Evolutionary conservation across 1,139 yeast species (phyloP), one percentile per base, ranked within the genome.

Genomic region (Scheffersomyces cryptocercus): DNA sequence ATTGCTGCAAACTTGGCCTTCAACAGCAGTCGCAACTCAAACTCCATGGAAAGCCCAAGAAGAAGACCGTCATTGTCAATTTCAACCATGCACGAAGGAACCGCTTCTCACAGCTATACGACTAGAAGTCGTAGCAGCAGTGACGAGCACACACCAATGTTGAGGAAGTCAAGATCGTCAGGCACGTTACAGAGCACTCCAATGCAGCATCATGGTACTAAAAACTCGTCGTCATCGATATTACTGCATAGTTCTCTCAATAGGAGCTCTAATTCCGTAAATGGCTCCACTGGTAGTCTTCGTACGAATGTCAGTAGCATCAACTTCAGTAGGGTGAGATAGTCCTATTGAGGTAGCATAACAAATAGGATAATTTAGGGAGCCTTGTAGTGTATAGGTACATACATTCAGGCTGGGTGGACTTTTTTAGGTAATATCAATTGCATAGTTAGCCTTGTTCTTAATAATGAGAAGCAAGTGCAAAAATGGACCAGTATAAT

Each of bases 281-380:
- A 45, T 14, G 49, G 44, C 13, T 49, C 53, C 2, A 37, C 42
- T 0, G 56, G 51, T 3, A 49, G 50, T 29, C 45, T 52, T 38
- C 42, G 48, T 35, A 37, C 42, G 16, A 50, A 46, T 20, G 42
- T 53, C 29, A 52, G 43, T 31, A 60, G 64, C 41, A 64, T 69
- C 11, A 65, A 65, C 45, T 69, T 69, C 45, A 69, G 68, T 49
- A 58, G 74, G 45, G 56, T 68, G 12, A 54, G 73, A 35, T 65
- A 50, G 46, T 8, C 7, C 9, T 20, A 20, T 20, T 20, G 26
- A 20, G 3, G 7, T 20, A 3, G 5, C 26, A 20, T 20, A 20
- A 20, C 26, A 20, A 20, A 20, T 20, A 20, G 26, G 26, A 20
- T 20, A 20, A 20, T 20, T 20, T 20, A 16, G 26, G 26, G 26